Conservation (phyloP, 108 stramenopile genomes). For the Cyclotella baltica region DNA sequence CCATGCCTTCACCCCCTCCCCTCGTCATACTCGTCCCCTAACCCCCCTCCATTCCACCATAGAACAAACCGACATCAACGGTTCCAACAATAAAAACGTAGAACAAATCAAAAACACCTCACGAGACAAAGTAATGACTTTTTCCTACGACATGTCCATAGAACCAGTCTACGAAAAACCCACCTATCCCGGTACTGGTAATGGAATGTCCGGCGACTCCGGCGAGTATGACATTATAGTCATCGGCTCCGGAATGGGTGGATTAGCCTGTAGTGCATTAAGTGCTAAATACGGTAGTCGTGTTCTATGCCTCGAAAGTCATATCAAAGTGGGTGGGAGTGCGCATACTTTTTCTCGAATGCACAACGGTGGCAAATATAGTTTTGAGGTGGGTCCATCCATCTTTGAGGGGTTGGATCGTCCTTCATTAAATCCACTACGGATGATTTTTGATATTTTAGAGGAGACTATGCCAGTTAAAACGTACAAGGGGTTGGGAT, state of each 20-base stretch:
- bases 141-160: conserved; percentile 89
- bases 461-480: conserved; percentile 91
- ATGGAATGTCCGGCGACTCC: conserved; percentile 81
- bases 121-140: conserved; percentile 91
- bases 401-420: conserved; percentile 92
- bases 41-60: conserved; percentile 27
- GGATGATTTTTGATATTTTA: conserved; percentile 91
- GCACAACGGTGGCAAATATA: conserved; percentile 90
- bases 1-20: conserved; percentile 32
- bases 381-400: conserved; percentile 89
- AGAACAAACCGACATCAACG: conserved; percentile 19
- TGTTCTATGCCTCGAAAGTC: conserved; percentile 82
- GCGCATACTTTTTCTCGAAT: conserved; percentile 88
- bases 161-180: conserved; percentile 91
- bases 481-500: conserved; percentile 90
- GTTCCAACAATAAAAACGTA: conserved; percentile 68
- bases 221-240: conserved; percentile 90
- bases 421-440: conserved; percentile 84
- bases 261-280: conserved; percentile 82
- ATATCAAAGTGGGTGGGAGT: conserved; percentile 90
- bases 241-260: conserved; percentile 93
- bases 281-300: conserved; percentile 85
- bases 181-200: conserved; percentile 91
- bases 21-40: conserved; percentile 5
- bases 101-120: conserved; percentile 86